Base-by-base conservation (phyloP, 768 basidiomycete species). In the Pisolithus tinctorius region DNA sequence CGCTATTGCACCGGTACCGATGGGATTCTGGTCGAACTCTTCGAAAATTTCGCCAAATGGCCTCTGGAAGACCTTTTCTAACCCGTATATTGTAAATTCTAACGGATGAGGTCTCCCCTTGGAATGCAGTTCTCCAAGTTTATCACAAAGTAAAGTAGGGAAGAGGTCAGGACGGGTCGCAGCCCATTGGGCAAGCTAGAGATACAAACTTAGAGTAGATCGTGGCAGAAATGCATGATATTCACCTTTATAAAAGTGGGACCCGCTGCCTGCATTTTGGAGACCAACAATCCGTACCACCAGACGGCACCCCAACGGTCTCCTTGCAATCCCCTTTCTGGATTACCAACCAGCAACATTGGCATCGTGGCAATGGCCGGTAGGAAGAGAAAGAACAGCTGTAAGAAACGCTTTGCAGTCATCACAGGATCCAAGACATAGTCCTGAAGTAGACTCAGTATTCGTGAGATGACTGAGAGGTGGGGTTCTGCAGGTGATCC, bases 1-100 rank as follows among this genome's bases (percentile, higher is more conserved):
- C 17, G 95, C 96, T 55, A 99, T 96, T n/a, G 96, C 94, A 25
- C 96, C 96, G 9, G 88, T 89, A n/a, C 96, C 96, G 47, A 99
- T 95, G 4, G 96, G 94, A 5, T 64, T 74, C 52, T 83, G 75
- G 50, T 90, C 83, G 62, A 99, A 98, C 51, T 88, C 80, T 58
- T 92, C 89, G 59, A 99, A 98, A 10, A 97, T 88, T 11, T 96
- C 78, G 4, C 84, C 76, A 61, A 99, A 96, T 4, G 83, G 81
- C 36, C 81, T 75, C 45, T 83, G 81, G 65, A 98, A 98, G 17
- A 90, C 90, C 4, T 72, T 69, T 65, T 95, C 87, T 56, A 99
- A 83, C 49, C 91, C 84, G 17, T 71, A 66, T 56, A 82, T 86
- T 5, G 95, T 98, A 66, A 97, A 85, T 20, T 64, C 57, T 51